Evolutionary conservation across 345 rosid genomes (phyloP).

Genomic region (Hibiscus mutabilis): DNA sequence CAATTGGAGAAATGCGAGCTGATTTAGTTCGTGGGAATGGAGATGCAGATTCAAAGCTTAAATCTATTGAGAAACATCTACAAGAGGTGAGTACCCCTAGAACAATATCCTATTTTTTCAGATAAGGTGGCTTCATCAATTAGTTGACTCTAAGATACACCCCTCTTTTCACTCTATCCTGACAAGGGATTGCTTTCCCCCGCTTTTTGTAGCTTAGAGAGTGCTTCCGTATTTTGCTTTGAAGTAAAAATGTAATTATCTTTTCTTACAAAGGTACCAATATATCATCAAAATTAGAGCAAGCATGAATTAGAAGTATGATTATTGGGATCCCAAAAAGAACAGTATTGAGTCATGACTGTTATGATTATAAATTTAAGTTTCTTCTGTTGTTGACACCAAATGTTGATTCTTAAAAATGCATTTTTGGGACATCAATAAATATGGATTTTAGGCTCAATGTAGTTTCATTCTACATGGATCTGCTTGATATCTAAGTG

Average conservation of each 20-base stretch:
- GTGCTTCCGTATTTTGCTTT: background rate
- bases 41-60: constrained; percentile 79
- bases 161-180: background rate
- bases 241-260: background rate
- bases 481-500: no score
- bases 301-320: background rate
- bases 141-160: background rate
- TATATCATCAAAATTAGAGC: background rate
- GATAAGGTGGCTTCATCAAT: background rate
- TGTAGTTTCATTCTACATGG: background rate
- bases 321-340: background rate
- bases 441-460: background rate
- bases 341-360: background rate
- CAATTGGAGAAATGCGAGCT: constrained; percentile 86
- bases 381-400: background rate
- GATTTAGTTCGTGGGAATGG: constrained; percentile 61
- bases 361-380: background rate
- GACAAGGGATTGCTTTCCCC: background rate
- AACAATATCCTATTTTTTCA: background rate
- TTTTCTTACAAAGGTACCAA: background rate
- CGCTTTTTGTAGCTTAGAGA: background rate
- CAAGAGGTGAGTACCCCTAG: constrained; percentile 59
- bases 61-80: constrained; percentile 81
- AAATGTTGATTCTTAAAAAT: background rate
- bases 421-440: background rate